These are phyloP conservation scores for Triticum urartu DNA, from an alignment of 176 grass and related monocot genomes.

Conservation along the genomic window DNA sequence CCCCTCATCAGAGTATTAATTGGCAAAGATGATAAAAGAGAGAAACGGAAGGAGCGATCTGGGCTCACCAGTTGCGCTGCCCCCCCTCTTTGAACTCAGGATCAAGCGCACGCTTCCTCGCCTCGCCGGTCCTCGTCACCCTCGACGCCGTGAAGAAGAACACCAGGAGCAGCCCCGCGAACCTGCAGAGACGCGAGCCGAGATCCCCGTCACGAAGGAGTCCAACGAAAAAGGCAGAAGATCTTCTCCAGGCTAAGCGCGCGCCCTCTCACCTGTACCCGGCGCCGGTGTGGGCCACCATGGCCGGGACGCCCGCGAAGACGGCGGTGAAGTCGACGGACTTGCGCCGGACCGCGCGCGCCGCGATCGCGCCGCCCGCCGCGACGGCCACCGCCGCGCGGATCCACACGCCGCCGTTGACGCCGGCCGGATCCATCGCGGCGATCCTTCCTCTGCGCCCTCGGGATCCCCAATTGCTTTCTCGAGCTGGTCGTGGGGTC, in stretches of 20 bases:
- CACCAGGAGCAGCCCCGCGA: slow-evolving; percentile 72
- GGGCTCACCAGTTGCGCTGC: slow-evolving; percentile 71
- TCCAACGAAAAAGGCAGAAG: neutral
- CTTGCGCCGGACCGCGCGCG: slow-evolving; percentile 67
- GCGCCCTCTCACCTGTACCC: slow-evolving; percentile 60
- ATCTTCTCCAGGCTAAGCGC: neutral
- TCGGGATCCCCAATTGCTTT: neutral
- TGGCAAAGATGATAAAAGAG: neutral
- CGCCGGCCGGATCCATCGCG: slow-evolving; percentile 29
- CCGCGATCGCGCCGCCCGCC: slow-evolving; percentile 55
- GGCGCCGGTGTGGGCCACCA: slow-evolving; percentile 79
- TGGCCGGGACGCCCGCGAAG: slow-evolving; percentile 72
- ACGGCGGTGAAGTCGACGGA: slow-evolving; percentile 75
- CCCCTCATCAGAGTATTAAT: too few relatives aligned
- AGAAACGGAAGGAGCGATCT: neutral
- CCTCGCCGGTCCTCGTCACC: slow-evolving; percentile 81
- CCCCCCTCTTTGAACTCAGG: slow-evolving; percentile 87
- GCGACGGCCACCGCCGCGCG: slow-evolving; percentile 44
- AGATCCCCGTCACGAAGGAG: slow-evolving; percentile 23
- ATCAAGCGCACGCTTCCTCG: slow-evolving; percentile 76
- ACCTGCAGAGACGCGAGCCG: slow-evolving; percentile 44
- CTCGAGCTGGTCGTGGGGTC: neutral
- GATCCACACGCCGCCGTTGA: slow-evolving; percentile 38
- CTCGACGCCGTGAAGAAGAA: slow-evolving; percentile 95
- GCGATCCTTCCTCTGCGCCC: neutral